These are phyloP conservation scores for Saccharomyces jurei DNA, from an alignment of 805 yeast genomes.

Conservation along the genomic window DNA sequence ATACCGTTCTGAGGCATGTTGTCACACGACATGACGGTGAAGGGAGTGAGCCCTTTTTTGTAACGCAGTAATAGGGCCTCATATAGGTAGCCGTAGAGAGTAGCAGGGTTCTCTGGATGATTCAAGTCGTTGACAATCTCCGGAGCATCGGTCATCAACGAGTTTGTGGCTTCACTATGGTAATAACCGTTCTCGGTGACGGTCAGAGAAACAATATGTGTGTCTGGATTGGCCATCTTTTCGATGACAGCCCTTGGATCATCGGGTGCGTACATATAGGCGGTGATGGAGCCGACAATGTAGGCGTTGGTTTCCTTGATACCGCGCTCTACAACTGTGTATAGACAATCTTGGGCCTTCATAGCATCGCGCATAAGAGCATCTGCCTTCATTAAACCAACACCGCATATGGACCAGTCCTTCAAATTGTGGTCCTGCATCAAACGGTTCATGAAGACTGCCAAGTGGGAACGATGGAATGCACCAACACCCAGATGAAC, in stretches of 20 bases:
- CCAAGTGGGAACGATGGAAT: constrained; percentile 5
- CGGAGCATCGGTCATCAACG: constrained; percentile 2
- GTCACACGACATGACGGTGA: constrained; percentile 7
- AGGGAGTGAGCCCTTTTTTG: constrained; percentile 4
- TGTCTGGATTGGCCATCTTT: constrained; percentile 5
- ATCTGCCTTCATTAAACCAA: not conserved
- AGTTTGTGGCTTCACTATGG: constrained; percentile 3
- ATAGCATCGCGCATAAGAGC: not conserved
- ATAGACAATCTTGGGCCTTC: not conserved
- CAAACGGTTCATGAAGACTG: constrained; percentile 1
- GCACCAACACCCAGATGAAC: constrained; percentile 5
- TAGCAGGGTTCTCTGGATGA: not conserved
- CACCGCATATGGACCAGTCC: constrained; percentile 5
- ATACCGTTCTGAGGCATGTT: constrained; percentile 6
- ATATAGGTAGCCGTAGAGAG: constrained; percentile 4
- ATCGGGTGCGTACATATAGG: constrained; percentile 6
- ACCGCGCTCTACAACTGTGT: not conserved
- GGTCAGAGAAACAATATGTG: constrained; percentile 4
- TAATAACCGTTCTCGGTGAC: constrained; percentile 6
- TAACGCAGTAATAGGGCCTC: constrained; percentile 3
- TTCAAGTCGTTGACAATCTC: constrained; percentile 2
- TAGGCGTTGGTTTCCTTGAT: not conserved
- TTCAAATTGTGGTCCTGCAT: constrained; percentile 1
- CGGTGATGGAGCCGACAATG: constrained; percentile 2
- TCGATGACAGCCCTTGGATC: constrained; percentile 6